A percentile compares a stretch with the other conserved stretches of the same genome.
Conservation (phyloP, 1,284 basidiomycete genomes). For the Porogramme epimiltina region DNA sequence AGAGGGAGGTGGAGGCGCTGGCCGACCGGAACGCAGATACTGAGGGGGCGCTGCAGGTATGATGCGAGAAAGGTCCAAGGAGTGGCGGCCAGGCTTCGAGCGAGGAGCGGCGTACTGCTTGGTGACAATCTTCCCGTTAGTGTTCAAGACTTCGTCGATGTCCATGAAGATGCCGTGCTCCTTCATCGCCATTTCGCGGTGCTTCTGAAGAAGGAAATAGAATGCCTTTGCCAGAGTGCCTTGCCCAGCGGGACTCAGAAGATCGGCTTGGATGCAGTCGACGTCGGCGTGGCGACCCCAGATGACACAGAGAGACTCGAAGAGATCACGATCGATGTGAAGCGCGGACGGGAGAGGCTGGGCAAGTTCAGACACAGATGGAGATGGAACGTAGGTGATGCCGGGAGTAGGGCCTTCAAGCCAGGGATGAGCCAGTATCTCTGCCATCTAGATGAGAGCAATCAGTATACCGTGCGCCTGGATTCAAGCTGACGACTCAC, state of each 20-base stretch:
- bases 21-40: constrained; percentile 22
- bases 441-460: constrained; percentile 68
- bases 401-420: constrained; percentile 51
- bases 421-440: constrained; percentile 91
- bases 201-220: constrained; percentile 84
- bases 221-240: constrained; percentile 91
- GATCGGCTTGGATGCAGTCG: constrained; percentile 61
- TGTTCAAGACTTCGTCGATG: constrained; percentile 33
- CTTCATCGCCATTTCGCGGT: constrained; percentile 74
- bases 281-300: constrained; percentile 74
- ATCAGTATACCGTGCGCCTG: constrained; percentile 4
- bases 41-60: constrained; percentile 20
- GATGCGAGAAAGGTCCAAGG: constrained; percentile 9
- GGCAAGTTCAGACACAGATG: constrained; percentile 68
- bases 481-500: constrained; percentile 46
- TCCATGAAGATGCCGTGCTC: constrained; percentile 58
- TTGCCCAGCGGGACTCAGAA: constrained; percentile 62
- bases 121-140: constrained; percentile 41
- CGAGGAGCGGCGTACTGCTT: constrained; percentile 49
- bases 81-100: constrained; percentile 21
- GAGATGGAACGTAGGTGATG: constrained; percentile 56
- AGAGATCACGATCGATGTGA: constrained; percentile 85
- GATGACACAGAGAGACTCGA: constrained; percentile 87
- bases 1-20: constrained; percentile 29
- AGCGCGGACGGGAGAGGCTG: constrained; percentile 68